These are phyloP conservation scores for Pestalotiopsis sp. DNA, from an alignment of 2,329 filamentous ascomycete genomes.

Conservation along the genomic window DNA sequence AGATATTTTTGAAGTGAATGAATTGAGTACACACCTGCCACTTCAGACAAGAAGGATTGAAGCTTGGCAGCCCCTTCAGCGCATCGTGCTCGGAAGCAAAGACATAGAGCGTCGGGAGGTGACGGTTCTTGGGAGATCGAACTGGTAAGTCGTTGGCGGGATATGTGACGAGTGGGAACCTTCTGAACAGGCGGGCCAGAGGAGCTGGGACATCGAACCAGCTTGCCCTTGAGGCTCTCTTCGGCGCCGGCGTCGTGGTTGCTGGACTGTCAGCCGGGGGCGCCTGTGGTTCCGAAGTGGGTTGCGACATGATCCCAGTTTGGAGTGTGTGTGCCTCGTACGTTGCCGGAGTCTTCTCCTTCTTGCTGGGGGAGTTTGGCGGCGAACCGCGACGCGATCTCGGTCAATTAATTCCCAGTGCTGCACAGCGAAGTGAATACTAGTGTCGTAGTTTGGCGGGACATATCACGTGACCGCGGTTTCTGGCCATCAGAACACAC, in stretches of 20 bases:
- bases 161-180: slow-evolving; percentile 79
- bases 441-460: neutral
- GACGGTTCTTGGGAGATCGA: slow-evolving; percentile 44
- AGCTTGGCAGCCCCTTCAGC: slow-evolving; percentile 67
- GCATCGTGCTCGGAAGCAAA: slow-evolving; percentile 73
- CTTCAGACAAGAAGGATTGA: slow-evolving; percentile 91
- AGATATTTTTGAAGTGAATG: slow-evolving; percentile 2
- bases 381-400: neutral
- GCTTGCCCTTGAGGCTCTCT: slow-evolving; percentile 26
- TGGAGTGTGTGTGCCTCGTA: neutral
- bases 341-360: neutral
- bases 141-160: slow-evolving; percentile 70
- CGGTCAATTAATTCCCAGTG: neutral
- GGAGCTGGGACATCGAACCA: slow-evolving; percentile 70
- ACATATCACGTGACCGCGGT: neutral
- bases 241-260: slow-evolving; percentile 16
- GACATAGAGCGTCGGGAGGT: slow-evolving; percentile 68
- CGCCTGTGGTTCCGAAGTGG: neutral
- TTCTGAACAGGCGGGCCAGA: slow-evolving; percentile 81
- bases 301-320: neutral
- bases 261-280: neutral
- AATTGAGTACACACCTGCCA: slow-evolving; percentile 74
- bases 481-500: too few relatives aligned
- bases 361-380: neutral
- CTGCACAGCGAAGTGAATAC: neutral